Evolutionary conservation across 1,139 yeast genomes (phyloP).

Genomic region (Protomyces macrosporus): DNA sequence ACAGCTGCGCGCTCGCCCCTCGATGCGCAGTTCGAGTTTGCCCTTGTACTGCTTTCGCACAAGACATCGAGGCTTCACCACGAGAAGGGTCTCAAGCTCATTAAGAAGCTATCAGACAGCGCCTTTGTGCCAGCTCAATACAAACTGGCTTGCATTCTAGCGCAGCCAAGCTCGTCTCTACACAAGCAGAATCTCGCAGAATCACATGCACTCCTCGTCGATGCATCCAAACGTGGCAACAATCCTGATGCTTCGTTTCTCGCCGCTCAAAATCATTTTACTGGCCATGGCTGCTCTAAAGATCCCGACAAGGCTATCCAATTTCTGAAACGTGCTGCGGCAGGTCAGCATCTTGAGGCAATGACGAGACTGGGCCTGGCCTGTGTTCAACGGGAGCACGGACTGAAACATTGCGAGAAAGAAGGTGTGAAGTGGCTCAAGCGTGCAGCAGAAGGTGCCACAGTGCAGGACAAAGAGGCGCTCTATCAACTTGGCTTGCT

Average conservation of each 20-base stretch:
- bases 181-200: neutral
- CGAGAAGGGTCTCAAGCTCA: neutral
- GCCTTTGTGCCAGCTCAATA: neutral
- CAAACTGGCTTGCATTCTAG: neutral
- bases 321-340: constrained; percentile 79
- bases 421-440: constrained; percentile 90
- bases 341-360: constrained; percentile 89
- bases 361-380: constrained; percentile 88
- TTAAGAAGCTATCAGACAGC: neutral
- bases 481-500: constrained; percentile 89
- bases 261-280: neutral
- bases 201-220: neutral
- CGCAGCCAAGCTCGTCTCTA: neutral
- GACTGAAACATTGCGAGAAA: constrained; percentile 59
- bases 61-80: neutral
- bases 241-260: neutral
- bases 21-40: neutral
- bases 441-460: constrained; percentile 79
- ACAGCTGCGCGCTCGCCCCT: neutral
- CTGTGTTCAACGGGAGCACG: constrained; percentile 79
- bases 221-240: neutral
- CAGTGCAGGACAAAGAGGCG: constrained; percentile 80
- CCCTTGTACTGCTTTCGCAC: neutral
- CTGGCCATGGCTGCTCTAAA: constrained; percentile 54
- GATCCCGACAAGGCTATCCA: constrained; percentile 84